Conservation (phyloP, 2,329 filamentous ascomycete genomes). For the Talaromyces sp. region DNA sequence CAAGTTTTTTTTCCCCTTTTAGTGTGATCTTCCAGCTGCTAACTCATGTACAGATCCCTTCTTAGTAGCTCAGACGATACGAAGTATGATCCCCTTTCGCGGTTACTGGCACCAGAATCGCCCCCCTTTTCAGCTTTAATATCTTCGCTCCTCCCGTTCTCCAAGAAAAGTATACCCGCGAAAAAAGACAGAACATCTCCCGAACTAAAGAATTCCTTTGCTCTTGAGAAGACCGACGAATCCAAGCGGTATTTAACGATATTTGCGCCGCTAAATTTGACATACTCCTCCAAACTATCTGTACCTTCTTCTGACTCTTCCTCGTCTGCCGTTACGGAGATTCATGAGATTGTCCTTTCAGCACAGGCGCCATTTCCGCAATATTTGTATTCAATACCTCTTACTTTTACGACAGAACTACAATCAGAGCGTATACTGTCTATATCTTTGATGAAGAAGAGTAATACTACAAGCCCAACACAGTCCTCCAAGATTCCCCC, state of each 20-base stretch:
- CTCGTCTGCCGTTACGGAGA: constrained; percentile 21
- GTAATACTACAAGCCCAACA: constrained; percentile 8
- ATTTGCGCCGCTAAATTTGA: constrained; percentile 63
- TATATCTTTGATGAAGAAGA: constrained; percentile 20
- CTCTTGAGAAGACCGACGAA: constrained; percentile 47
- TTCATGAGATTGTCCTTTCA: constrained; percentile 30
- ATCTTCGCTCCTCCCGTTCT: constrained; percentile 38
- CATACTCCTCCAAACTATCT: constrained; percentile 22
- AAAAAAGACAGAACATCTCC: constrained; percentile 25
- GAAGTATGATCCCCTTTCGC: constrained; percentile 21
- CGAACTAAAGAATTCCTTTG: constrained; percentile 60
- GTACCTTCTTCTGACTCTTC: constrained; percentile 14
- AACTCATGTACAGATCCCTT: constrained; percentile 24
- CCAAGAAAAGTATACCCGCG: constrained; percentile 20
- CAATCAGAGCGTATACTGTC: constrained; percentile 30
- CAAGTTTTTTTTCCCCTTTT: constrained; percentile 16
- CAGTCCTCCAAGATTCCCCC: constrained; percentile 22
- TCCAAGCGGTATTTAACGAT: constrained; percentile 64
- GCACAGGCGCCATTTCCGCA: constrained; percentile 32
- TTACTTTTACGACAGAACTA: constrained; percentile 30
- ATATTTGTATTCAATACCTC: constrained; percentile 25
- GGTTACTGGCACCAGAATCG: constrained; percentile 17
- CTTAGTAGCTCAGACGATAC: constrained; percentile 24
- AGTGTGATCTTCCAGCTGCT: constrained; percentile 8
- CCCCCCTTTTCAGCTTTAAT: constrained; percentile 30